Evolutionary conservation across 257 asterid genomes (phyloP), one percentile per base, ranked within the genome.

Genomic region (Lantana camara): DNA sequence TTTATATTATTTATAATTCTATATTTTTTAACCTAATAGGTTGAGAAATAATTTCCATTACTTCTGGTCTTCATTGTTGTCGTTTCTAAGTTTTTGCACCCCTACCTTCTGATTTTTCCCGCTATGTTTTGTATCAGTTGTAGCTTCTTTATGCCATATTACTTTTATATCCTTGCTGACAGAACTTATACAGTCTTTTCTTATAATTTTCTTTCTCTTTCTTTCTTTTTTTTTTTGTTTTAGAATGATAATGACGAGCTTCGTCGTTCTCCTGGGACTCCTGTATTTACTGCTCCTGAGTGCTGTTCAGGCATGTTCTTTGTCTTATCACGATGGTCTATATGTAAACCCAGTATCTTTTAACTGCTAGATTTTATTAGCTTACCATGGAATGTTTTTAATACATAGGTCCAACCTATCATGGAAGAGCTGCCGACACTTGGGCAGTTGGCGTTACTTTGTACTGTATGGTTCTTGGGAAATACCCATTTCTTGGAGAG

Each of bases 241-340:
- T 74, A 94, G 97, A 96, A 86, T 79, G 95, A 75, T 74, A 74
- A 87, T 34, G 99, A 94, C 70, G 95, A 81, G 83, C 98, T 94
- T 34, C 96, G 94, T 6, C 96, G 99, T 29, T 94, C 99, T 68
- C 98, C 98, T 24, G 99, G 99, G 45, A 94, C 99, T 71, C 99
- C 97, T 55, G 99, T 94, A 53, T 94, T 94, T 68, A 94, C 99
- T 57, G 99, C 99, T 32, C 99, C 99, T 0, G 99, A 91, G 69
- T 94, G 99, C 82, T 94, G 96, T 75, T 67, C 85, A 89, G 99
- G 97, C 82, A 29, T 34, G 79, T 52, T 15, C 9, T 69, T 35
- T 58, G 29, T 56, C 11, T 61, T 22, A 21, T 56, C 40, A 9
- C 34, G 40, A 73, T 11, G 10, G 17, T 14, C n/a, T 19, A 47